A percentile compares a stretch with the other conserved stretches of the same genome.
phyloP scores from a whole-genome alignment of 306 rosid species.

The Phaseolus lunatus region DNA sequence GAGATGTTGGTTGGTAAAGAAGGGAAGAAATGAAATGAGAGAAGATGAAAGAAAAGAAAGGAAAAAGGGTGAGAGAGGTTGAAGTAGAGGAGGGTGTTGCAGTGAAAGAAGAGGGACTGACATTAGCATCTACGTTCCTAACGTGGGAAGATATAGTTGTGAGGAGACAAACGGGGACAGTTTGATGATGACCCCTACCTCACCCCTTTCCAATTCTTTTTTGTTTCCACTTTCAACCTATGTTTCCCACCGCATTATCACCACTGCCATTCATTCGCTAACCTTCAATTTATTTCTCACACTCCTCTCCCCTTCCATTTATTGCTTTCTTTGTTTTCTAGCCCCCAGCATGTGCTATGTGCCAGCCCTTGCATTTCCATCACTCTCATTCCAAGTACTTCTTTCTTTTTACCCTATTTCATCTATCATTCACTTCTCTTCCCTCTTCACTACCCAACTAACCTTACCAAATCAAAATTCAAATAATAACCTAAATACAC shows the following conservation, averaged over 20 bases:
- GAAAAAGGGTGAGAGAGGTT: not conserved
- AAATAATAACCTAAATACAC: too few species aligned
- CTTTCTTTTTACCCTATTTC: not conserved
- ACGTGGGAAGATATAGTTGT: slow-evolving; percentile 78
- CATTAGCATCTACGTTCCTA: slow-evolving; percentile 52
- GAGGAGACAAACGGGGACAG: slow-evolving; percentile 81
- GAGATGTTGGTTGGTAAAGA: not conserved
- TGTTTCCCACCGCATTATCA: slow-evolving; percentile 29
- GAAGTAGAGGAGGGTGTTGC: slow-evolving; percentile 13
- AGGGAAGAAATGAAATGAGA: slow-evolving; percentile 12
- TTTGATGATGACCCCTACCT: slow-evolving; percentile 57
- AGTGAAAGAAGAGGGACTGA: slow-evolving; percentile 5
- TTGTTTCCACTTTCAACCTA: slow-evolving; percentile 22
- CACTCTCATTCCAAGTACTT: not conserved
- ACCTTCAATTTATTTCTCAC: slow-evolving; percentile 7
- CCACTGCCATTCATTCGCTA: slow-evolving; percentile 13
- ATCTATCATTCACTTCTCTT: not conserved
- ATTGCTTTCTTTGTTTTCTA: slow-evolving; percentile 8
- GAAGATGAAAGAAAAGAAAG: slow-evolving; percentile 7
- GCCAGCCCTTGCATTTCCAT: slow-evolving; percentile 10
- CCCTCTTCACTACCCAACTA: not conserved
- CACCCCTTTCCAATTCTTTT: slow-evolving; percentile 8
- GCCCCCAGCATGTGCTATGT: slow-evolving; percentile 9
- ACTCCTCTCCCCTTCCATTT: not conserved
- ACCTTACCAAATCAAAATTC: too few species aligned